A percentile compares a stretch with the other conserved stretches of the same genome.
These are phyloP conservation scores for Hypoxylon rickii DNA, from an alignment of 495 filamentous ascomycete genomes.

Conservation along the genomic window DNA sequence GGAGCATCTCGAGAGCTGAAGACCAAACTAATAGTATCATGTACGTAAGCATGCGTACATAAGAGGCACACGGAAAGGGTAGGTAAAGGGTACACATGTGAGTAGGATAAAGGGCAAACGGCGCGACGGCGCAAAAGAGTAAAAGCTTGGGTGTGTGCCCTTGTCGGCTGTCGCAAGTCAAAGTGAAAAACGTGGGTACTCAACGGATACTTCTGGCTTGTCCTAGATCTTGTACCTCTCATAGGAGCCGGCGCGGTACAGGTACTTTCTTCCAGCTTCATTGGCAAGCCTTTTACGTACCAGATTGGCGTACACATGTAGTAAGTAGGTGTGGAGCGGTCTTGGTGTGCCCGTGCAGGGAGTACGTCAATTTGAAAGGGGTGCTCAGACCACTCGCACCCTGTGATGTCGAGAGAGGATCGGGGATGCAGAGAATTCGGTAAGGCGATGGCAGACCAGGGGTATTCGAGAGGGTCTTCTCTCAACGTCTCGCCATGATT, in stretches of 20 bases:
- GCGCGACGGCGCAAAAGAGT: not conserved
- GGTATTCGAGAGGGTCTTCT: conserved; percentile 1
- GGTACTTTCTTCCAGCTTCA: too few species aligned
- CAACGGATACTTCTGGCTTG: too few species aligned
- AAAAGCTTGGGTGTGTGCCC: not conserved
- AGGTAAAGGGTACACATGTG: too few species aligned
- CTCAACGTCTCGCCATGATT: conserved; percentile 11
- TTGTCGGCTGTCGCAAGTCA: not conserved
- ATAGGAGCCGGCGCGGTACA: not conserved
- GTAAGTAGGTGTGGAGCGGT: conserved; percentile 6
- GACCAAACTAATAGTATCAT: too few species aligned
- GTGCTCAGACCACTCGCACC: conserved; percentile 22
- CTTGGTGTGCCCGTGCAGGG: conserved; percentile 9
- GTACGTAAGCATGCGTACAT: too few species aligned
- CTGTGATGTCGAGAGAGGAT: conserved; percentile 17
- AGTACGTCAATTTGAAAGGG: conserved; percentile 17
- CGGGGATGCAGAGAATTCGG: conserved; percentile 30
- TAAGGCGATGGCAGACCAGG: conserved; percentile 21
- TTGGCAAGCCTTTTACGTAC: too few species aligned
- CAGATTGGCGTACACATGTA: not conserved
- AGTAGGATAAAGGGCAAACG: too few species aligned
- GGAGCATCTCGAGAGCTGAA: too few species aligned
- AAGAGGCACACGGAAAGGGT: too few species aligned
- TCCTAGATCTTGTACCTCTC: too few species aligned
- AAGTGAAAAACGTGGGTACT: too few species aligned